A percentile compares a stretch with the other conserved stretches of the same genome.
Conservation (phyloP, 176 grass and related monocot genomes). For the Oryza glaberrima region DNA sequence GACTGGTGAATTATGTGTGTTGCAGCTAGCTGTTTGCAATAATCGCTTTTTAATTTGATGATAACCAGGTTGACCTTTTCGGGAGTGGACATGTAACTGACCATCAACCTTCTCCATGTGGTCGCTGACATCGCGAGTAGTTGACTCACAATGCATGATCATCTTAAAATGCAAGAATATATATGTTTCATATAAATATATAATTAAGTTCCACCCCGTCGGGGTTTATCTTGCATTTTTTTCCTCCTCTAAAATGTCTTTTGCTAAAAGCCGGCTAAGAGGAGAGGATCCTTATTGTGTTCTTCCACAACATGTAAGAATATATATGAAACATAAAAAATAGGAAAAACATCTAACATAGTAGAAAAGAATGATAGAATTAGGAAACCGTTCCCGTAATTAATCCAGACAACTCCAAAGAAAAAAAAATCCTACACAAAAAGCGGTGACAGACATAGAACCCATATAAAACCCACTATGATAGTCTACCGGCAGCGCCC, state of each 20-base stretch:
- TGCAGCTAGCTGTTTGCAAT: slow-evolving; percentile 22
- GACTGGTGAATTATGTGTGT: background rate
- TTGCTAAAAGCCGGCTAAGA: too few species aligned
- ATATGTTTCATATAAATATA: background rate
- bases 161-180: background rate
- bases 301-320: too few species aligned
- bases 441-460: too few species aligned
- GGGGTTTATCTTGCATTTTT: background rate
- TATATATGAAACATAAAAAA: too few species aligned
- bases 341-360: too few species aligned
- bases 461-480: too few species aligned
- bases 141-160: background rate
- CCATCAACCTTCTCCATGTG: slow-evolving; percentile 27
- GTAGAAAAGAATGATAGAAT: too few species aligned
- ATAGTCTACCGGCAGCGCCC: too few species aligned
- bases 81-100: slow-evolving; percentile 6
- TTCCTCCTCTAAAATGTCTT: background rate
- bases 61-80: slow-evolving; percentile 42
- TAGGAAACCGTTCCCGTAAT: too few species aligned
- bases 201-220: background rate
- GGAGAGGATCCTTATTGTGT: too few species aligned
- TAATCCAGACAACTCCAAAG: too few species aligned
- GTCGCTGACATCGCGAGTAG: background rate
- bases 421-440: too few species aligned
- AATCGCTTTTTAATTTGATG: slow-evolving; percentile 30